Conservation (phyloP, 495 filamentous ascomycete genomes). For the Penicillium nucicola region DNA sequence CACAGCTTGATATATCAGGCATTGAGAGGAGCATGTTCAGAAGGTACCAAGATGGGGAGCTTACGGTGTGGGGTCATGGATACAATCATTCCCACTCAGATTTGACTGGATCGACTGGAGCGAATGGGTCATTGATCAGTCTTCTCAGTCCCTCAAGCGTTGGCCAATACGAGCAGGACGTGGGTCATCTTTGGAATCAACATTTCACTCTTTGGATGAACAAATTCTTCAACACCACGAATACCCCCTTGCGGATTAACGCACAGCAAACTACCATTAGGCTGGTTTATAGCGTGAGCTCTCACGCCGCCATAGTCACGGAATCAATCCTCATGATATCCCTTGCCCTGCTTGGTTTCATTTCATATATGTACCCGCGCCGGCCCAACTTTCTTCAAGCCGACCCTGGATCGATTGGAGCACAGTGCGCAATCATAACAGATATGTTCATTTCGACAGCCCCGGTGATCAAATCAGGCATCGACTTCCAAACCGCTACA, state of each 20-base stretch:
- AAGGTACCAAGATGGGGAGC: not conserved
- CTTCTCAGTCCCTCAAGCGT: not conserved
- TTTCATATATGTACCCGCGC: conserved; percentile 6
- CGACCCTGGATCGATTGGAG: conserved; percentile 18
- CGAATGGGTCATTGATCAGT: not conserved
- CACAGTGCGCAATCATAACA: conserved; percentile 17
- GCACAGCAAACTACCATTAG: conserved; percentile 4
- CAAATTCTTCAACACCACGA: conserved; percentile 15
- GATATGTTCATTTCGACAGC: conserved; percentile 6
- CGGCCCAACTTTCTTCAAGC: conserved; percentile 12
- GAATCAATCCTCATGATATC: conserved; percentile 10
- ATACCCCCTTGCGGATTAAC: not conserved
- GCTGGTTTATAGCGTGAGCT: conserved; percentile 8
- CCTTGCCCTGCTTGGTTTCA: not conserved
- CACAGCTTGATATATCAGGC: not conserved
- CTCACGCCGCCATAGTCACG: conserved; percentile 8
- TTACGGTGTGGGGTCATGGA: not conserved
- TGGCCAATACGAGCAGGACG: conserved; percentile 3
- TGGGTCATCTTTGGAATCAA: conserved; percentile 18
- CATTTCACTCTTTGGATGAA: conserved; percentile 15
- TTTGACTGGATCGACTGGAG: not conserved
- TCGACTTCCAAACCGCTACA: conserved; percentile 8
- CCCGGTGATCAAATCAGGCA: conserved; percentile 1
- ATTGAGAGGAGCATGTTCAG: conserved; percentile 4
- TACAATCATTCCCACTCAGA: not conserved